Evolutionary conservation across 2,329 filamentous ascomycete species (phyloP).

Genomic region (Nemania bipapillata): DNA sequence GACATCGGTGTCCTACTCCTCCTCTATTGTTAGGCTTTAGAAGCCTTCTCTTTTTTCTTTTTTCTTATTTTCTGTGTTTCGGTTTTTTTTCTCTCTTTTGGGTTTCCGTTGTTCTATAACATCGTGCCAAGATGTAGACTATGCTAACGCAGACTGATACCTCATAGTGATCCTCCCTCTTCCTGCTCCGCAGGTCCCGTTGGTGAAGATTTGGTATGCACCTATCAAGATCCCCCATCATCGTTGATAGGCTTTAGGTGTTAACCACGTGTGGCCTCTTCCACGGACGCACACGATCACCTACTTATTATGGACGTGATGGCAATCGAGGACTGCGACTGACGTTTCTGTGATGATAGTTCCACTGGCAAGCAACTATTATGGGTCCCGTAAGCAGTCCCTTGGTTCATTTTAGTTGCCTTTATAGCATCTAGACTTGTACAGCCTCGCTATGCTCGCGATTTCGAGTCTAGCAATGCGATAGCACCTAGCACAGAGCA

Average conservation of each 20-base stretch:
- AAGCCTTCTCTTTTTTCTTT: not conserved
- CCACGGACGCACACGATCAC: conserved; percentile 41
- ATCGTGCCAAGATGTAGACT: conserved; percentile 22
- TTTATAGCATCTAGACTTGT: not conserved
- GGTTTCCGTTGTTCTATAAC: too few species aligned
- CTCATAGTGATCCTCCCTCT: conserved; percentile 88
- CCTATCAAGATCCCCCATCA: conserved; percentile 49
- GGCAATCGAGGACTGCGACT: conserved; percentile 43
- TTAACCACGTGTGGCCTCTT: conserved; percentile 38
- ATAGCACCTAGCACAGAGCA: not conserved
- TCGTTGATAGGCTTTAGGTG: conserved; percentile 43
- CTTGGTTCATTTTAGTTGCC: conserved; percentile 39
- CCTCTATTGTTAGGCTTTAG: not conserved
- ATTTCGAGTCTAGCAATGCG: not conserved
- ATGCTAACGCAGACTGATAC: conserved; percentile 34
- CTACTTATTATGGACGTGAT: not conserved
- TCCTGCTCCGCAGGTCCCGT: conserved; percentile 98
- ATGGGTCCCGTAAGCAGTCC: conserved; percentile 92
- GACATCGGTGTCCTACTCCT: not conserved
- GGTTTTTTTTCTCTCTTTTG: too few species aligned
- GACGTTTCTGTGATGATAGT: conserved; percentile 66
- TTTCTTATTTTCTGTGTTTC: too few species aligned
- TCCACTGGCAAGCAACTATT: conserved; percentile 99
- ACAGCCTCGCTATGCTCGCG: not conserved
- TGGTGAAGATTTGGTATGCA: conserved; percentile 91